These are phyloP conservation scores for Davidsoniella australis DNA, from an alignment of 2,329 filamentous ascomycete species.

Conservation along the genomic window DNA sequence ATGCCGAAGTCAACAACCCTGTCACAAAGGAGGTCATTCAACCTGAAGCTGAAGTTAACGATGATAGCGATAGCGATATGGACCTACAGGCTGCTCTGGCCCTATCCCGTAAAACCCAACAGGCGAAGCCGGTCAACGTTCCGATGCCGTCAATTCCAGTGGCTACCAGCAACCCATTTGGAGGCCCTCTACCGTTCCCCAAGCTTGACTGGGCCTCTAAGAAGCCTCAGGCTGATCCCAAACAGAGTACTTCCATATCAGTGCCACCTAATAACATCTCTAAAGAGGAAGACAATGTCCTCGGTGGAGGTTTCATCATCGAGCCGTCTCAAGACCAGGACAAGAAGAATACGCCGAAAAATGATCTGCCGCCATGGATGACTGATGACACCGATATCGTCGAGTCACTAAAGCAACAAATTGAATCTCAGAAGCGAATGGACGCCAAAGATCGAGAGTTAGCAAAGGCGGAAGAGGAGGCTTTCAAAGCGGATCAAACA, in stretches of 20 bases:
- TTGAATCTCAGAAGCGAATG: conserved; percentile 37
- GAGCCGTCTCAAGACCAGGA: not conserved
- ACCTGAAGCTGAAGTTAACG: conserved; percentile 16
- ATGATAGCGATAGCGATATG: conserved; percentile 49
- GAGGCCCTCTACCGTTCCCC: conserved; percentile 79
- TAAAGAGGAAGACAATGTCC: not conserved
- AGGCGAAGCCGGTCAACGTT: not conserved
- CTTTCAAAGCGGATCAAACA: conserved; percentile 15
- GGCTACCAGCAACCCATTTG: conserved; percentile 29
- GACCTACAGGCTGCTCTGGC: conserved; percentile 63
- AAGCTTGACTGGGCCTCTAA: conserved; percentile 46
- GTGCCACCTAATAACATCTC: not conserved
- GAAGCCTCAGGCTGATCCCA: not conserved
- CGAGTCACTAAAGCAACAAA: conserved; percentile 41
- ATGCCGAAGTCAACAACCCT: conserved; percentile 46
- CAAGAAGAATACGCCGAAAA: conserved; percentile 27
- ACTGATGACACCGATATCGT: conserved; percentile 47
- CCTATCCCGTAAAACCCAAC: conserved; percentile 20
- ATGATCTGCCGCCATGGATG: conserved; percentile 61
- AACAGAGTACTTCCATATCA: not conserved
- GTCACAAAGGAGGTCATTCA: conserved; percentile 37
- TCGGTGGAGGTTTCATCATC: conserved; percentile 7
- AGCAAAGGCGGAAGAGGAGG: conserved; percentile 34
- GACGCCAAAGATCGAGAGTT: conserved; percentile 45
- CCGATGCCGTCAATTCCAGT: conserved; percentile 1